Conservation (phyloP, 148 eudicot genomes). For the Fallopia convolvulus region DNA sequence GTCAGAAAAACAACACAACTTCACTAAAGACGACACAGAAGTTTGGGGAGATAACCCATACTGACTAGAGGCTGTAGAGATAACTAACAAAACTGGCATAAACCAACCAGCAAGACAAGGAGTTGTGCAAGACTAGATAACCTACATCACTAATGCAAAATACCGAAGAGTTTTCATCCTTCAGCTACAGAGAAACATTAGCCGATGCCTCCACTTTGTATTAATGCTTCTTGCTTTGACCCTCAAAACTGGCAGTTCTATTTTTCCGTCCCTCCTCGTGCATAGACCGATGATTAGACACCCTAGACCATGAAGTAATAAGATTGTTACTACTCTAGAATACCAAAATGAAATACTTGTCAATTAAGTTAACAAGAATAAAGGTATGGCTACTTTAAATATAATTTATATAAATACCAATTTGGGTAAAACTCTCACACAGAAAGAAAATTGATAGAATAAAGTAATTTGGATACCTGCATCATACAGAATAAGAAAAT, state of each 20-base stretch:
- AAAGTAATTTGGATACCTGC: not conserved
- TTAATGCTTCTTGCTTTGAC: slow-evolving; percentile 50
- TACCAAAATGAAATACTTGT: not conserved
- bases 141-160: slow-evolving; percentile 38
- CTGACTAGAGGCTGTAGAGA: slow-evolving; percentile 57
- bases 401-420: slow-evolving; percentile 4
- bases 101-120: slow-evolving; percentile 46
- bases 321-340: slow-evolving; percentile 5
- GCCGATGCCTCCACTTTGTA: slow-evolving; percentile 15
- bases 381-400: not conserved
- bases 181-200: slow-evolving; percentile 14
- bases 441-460: not conserved
- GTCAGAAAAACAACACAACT: slow-evolving; percentile 34
- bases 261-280: slow-evolving; percentile 48
- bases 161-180: slow-evolving; percentile 24
- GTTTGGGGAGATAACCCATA: slow-evolving; percentile 29
- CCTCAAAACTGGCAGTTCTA: slow-evolving; percentile 37
- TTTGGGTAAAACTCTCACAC: slow-evolving; percentile 1
- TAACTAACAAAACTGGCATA: slow-evolving; percentile 59
- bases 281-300: slow-evolving; percentile 36
- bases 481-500: not conserved
- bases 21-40: slow-evolving; percentile 50
- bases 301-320: slow-evolving; percentile 31
- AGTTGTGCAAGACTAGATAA: slow-evolving; percentile 43
- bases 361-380: not conserved